Percentiles rank a stretch among this genome's conserved stretches.
phyloP scores from a whole-genome alignment of 345 rosid species.

The Moringa oleifera region DNA sequence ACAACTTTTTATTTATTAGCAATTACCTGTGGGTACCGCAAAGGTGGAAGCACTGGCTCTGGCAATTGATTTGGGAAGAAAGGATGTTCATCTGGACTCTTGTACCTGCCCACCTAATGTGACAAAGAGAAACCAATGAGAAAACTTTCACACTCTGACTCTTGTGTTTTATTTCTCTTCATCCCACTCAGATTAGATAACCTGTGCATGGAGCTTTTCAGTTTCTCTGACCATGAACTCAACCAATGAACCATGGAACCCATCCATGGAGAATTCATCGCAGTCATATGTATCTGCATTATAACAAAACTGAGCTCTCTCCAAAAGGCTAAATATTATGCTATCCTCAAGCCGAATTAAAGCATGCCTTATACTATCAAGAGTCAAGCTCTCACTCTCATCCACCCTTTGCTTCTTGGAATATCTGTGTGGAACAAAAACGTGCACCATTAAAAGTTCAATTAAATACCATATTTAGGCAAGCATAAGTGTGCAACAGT shows the following conservation, averaged over 20 bases:
- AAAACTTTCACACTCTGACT: neutral
- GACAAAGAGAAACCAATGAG: slow-evolving; percentile 3
- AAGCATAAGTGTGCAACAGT: neutral
- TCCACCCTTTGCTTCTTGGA: slow-evolving; percentile 38
- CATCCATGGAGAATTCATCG: slow-evolving; percentile 47
- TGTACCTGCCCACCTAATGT: slow-evolving; percentile 54
- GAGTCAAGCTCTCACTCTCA: slow-evolving; percentile 52
- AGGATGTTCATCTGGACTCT: slow-evolving; percentile 75
- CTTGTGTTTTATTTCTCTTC: neutral
- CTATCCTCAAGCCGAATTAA: slow-evolving; percentile 67
- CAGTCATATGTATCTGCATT: slow-evolving; percentile 55
- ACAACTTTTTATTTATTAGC: too few species aligned
- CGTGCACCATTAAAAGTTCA: neutral
- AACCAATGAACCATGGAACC: slow-evolving; percentile 54
- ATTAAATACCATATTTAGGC: neutral
- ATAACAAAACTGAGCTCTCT: slow-evolving; percentile 58
- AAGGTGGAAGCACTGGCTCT: slow-evolving; percentile 50
- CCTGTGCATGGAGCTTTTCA: slow-evolving; percentile 64
- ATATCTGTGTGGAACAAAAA: slow-evolving; percentile 14
- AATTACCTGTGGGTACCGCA: slow-evolving; percentile 51
- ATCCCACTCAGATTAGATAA: neutral
- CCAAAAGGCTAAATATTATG: slow-evolving; percentile 56
- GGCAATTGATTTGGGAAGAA: slow-evolving; percentile 55
- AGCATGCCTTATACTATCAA: slow-evolving; percentile 48
- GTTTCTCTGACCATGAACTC: slow-evolving; percentile 63